phyloP scores from a whole-genome alignment of 140 eudicot genomes.

The Ambrosia hybrid region DNA sequence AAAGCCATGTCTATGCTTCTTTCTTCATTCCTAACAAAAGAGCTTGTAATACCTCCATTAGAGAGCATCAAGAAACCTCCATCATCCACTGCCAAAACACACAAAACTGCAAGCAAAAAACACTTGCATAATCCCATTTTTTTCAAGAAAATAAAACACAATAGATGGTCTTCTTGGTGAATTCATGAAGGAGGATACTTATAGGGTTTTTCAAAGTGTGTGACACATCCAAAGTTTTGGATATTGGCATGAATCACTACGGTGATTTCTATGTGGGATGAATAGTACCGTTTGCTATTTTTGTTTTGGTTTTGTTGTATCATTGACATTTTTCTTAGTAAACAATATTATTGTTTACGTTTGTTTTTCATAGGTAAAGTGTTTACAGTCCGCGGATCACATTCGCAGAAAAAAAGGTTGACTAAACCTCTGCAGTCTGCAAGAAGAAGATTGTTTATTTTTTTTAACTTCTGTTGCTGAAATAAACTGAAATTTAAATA shows the following conservation, averaged over 20 bases:
- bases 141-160: slow-evolving; percentile 9
- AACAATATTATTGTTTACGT: not conserved
- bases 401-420: too few species aligned
- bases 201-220: slow-evolving; percentile 2
- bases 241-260: slow-evolving; percentile 4
- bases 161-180: slow-evolving; percentile 1
- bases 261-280: slow-evolving; percentile 19
- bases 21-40: slow-evolving; percentile 36
- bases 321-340: not conserved
- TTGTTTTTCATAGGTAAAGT: too few species aligned
- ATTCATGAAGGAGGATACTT: not conserved
- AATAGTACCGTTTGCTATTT: slow-evolving; percentile 9
- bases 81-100: slow-evolving; percentile 22
- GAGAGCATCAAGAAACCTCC: slow-evolving; percentile 26
- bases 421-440: too few species aligned
- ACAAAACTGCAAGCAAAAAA: slow-evolving; percentile 6
- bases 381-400: too few species aligned
- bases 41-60: slow-evolving; percentile 33
- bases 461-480: too few species aligned
- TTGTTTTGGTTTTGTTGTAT: slow-evolving; percentile 9
- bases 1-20: slow-evolving; percentile 43
- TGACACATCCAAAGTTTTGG: slow-evolving; percentile 9
- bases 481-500: too few species aligned
- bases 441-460: too few species aligned
- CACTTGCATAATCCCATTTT: slow-evolving; percentile 18